phyloP scores from a whole-genome alignment of 805 yeast genomes.

The Clavispora vitiphila region DNA sequence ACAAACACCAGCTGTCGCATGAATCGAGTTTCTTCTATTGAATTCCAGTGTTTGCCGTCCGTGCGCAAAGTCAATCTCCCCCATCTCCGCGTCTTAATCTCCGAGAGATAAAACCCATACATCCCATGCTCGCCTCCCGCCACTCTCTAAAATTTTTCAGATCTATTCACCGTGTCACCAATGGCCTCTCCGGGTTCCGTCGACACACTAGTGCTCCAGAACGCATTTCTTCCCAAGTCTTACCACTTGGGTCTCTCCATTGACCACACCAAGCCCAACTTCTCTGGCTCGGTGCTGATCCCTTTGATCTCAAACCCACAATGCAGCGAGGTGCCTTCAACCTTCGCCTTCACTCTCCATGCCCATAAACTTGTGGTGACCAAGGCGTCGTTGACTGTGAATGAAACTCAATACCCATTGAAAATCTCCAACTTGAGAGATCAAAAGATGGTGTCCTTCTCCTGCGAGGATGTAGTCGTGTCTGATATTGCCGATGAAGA shows the following conservation, averaged over 20 bases:
- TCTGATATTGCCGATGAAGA: slow-evolving; percentile 8
- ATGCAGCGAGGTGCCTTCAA: neutral
- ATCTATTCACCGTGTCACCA: neutral
- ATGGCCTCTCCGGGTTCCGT: neutral
- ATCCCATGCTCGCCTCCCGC: neutral
- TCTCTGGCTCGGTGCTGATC: slow-evolving; percentile 37
- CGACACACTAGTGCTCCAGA: slow-evolving; percentile 22
- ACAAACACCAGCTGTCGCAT: neutral
- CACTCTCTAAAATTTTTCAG: neutral
- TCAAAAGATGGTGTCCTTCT: slow-evolving; percentile 29
- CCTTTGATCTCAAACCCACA: slow-evolving; percentile 22
- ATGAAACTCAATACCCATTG: slow-evolving; percentile 13
- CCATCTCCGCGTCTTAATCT: neutral
- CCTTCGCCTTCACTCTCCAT: slow-evolving; percentile 30
- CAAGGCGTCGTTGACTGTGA: slow-evolving; percentile 19
- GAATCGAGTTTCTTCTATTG: neutral
- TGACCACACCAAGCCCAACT: slow-evolving; percentile 44
- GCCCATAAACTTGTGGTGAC: slow-evolving; percentile 39
- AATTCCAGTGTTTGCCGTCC: neutral
- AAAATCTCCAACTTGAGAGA: slow-evolving; percentile 37
- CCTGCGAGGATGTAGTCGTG: slow-evolving; percentile 13
- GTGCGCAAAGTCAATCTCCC: neutral
- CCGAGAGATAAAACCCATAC: neutral
- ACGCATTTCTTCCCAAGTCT: slow-evolving; percentile 30
- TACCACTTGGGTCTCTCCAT: slow-evolving; percentile 37